Base-by-base conservation (phyloP, 2,329 filamentous ascomycete species). In the Aspergillus texensis region DNA sequence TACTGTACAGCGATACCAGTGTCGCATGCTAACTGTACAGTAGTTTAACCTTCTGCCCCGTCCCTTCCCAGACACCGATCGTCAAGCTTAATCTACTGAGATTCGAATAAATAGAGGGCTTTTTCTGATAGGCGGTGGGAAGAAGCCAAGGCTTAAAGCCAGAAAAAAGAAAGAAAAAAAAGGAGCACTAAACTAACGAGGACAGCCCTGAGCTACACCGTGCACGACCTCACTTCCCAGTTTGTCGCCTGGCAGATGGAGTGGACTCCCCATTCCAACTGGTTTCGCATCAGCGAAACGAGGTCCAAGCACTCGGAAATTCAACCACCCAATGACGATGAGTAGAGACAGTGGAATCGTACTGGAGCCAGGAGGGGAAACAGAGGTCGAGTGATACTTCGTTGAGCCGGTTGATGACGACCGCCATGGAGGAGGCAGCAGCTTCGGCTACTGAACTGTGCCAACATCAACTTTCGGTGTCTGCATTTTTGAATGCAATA, bases 221-320 rank as follows among this genome's bases (percentile, higher is more conserved):
- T 41, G 57, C 32, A 55, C 52, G 21, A 16, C n/a, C 32, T 10
- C 6, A 56, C 39, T 63, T 60, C 61, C 61, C 6, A 55, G 45
- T 62, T 60, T 24, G 61, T 60, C 61, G 56, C 19, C 61, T 32
- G 45, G 59, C 58, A 61, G 65, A 45, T 50, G 24, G 26, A 48
- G 48, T 60, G 61, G 61, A 55, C 43, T 59, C 36, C 45, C 57
- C 53, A 65, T 59, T 45, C 58, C 64, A 58, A 59, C 61, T 56
- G 28, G 61, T 63, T 63, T 63, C 53, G 52, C 61, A 41, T 39
- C 57, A 43, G 41, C 39, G 46, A 43, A 59, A 56, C 56, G 66
- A 65, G 68, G 67, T 57, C 67, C 65, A 67, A 68, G 68, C 68
- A 68, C 68, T 65, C 67, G 67, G 68, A 61, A 62, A 59, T 56